These are phyloP conservation scores for Hortaea werneckii DNA, from an alignment of 2,329 filamentous ascomycete species.

Conservation along the genomic window DNA sequence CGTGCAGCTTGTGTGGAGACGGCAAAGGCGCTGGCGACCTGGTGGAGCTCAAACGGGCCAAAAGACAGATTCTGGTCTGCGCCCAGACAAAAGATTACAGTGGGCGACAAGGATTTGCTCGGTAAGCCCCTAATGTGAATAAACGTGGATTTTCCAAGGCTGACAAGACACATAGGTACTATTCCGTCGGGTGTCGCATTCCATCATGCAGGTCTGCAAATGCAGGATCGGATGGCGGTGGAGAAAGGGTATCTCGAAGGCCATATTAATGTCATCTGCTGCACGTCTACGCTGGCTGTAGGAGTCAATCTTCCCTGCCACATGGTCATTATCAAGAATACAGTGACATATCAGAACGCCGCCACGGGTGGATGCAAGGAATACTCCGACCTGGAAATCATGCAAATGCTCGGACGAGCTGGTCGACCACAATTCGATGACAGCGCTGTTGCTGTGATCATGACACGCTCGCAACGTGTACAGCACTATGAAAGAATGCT, in stretches of 20 bases:
- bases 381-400: slow-evolving; percentile 72
- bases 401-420: slow-evolving; percentile 83
- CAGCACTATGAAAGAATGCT: slow-evolving; percentile 62
- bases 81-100: slow-evolving; percentile 41
- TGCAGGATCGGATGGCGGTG: slow-evolving; percentile 52
- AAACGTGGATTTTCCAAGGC: too few relatives aligned
- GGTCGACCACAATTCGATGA: slow-evolving; percentile 75
- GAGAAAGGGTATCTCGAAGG: slow-evolving; percentile 61
- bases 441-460: slow-evolving; percentile 65
- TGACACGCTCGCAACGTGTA: slow-evolving; percentile 59
- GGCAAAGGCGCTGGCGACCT: slow-evolving; percentile 55
- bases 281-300: slow-evolving; percentile 74
- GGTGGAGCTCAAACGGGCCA: slow-evolving; percentile 47
- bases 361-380: slow-evolving; percentile 40
- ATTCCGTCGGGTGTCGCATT: slow-evolving; percentile 59
- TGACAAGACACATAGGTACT: slow-evolving; percentile 26
- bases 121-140: slow-evolving; percentile 30
- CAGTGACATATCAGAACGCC: slow-evolving; percentile 51
- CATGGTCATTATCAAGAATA: slow-evolving; percentile 74
- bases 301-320: slow-evolving; percentile 78
- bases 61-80: slow-evolving; percentile 53
- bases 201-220: slow-evolving; percentile 67
- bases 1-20: slow-evolving; percentile 59
- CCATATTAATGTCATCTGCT: slow-evolving; percentile 72
- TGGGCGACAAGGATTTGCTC: slow-evolving; percentile 52